Evolutionary conservation across 208 protist genomes (phyloP), one percentile per base, ranked within the genome.

Genomic region (Wallacemonas collosoma): DNA sequence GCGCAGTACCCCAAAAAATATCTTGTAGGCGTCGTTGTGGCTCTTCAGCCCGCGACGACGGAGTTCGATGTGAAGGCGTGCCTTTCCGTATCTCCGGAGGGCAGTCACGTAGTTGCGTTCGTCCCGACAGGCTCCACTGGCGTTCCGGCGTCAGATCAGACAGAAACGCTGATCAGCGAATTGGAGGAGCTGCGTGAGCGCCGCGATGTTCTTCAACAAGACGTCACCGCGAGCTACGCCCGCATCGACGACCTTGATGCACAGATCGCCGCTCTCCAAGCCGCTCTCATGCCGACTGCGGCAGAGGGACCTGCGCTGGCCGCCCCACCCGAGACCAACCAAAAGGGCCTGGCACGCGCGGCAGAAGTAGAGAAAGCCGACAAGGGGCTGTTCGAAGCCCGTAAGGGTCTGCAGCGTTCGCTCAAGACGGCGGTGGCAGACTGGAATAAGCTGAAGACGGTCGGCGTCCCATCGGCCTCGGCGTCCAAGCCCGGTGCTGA

Each of bases 181-280:
- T 43, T 82, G 26, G 68, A 35, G 57, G 83, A 85, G 50, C 62
- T 88, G 55, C 56, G 12, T 26, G 76, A 76, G 48, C 79, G 81
- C 6, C 75, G 83, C 7, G 56, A 60, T 15, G 54, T 72, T 12
- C 72, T 88, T 2, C 35, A 63, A 17, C 41, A 39, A 2, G 83
- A 82, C 56, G 44, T 82, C 38, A 75, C 71, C 9, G 77, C 80
- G 12, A 83, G 80, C 61, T 56, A 66, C 47, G 68, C 72, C 5
- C 79, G 83, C 14, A 64, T 88, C 39, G 51, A 60, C 1, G 83
- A 79, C 39, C 70, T 88, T 26, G 66, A 76, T 43, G 55, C 36
- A 15, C 58, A 68, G 12, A 47, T 77, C 40, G 45, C 15, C 40
- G 2, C 41, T 0, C 44, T 66, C 26, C 35, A 61, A 6, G 43